Base-by-base conservation (phyloP, 129 eudicot genomes). In the Lonicera japonica region DNA sequence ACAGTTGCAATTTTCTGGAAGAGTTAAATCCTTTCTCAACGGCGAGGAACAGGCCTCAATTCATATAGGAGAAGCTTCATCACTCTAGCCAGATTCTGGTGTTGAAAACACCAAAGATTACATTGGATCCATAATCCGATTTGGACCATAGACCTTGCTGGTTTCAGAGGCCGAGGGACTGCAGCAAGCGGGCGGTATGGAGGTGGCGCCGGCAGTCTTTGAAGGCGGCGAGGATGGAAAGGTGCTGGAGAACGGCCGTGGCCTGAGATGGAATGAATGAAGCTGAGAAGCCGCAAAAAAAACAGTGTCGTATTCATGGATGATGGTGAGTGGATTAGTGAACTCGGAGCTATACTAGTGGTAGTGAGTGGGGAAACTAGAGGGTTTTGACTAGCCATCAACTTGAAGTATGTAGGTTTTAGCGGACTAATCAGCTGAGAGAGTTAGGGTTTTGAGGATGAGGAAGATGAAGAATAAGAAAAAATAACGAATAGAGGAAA, bases 211-310 rank as follows among this genome's bases (percentile, higher is more conserved):
- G 83, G 21, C 73, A 76, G 77, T 89, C 97, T 63, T 74, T 78
- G 59, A 89, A 70, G 12, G 85, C 67, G 25, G 91, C 75, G 17
- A 89, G 79, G 21, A 86, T 62, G 14, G 95, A 83, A 1, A 88
- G 91, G 45, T 86, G 84, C 1, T 68, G 66, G 21, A 52, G 64
- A 19, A 79, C 66, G 0, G 64, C 10, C 0, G 80, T 61, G 19
- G 80, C 84, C 21, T 82, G 84, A 0, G 77, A 51, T 0, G 82
- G 72, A 20, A 86, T 77, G 0, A 89, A 43, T 0, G 82, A 74
- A 45, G 97, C 97, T 19, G 97, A 89, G 79, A 89, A 89, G 58
- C 97, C 97, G 8, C 60, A 76, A 72, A 89, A n/a, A n/a, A 89
- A 23, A 89, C 97, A 73, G 86, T 80, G 79, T 80, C 88, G 75